Evolutionary conservation across 1,284 basidiomycete genomes (phyloP).

Genomic region (Ganoderma sinense): DNA sequence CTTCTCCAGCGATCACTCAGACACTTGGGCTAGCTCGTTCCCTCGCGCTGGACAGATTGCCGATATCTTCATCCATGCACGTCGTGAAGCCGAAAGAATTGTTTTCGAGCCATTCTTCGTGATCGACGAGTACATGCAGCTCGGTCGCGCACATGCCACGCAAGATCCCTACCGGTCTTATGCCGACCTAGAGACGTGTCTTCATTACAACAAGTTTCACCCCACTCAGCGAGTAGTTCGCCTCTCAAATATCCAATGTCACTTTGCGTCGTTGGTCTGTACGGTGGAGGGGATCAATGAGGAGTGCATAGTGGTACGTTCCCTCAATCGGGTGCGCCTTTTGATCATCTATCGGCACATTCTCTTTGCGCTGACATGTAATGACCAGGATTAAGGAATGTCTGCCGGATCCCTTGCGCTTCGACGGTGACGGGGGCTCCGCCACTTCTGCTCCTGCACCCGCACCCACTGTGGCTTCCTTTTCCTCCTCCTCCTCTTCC

Average conservation of each 20-base stretch:
- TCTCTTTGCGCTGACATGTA: background rate
- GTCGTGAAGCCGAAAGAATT: background rate
- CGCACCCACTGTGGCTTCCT: slow-evolving; percentile 14
- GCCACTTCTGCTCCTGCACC: background rate
- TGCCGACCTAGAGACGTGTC: background rate
- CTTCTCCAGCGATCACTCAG: background rate
- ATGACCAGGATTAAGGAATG: background rate
- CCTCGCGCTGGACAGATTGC: slow-evolving; percentile 11
- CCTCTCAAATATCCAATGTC: background rate
- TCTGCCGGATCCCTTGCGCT: slow-evolving; percentile 24
- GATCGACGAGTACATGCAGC: slow-evolving; percentile 1
- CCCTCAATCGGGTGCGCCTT: background rate
- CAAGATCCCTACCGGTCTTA: slow-evolving; percentile 10
- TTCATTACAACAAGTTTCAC: background rate
- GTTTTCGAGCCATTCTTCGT: slow-evolving; percentile 14
- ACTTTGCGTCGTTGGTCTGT: background rate
- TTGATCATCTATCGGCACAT: background rate
- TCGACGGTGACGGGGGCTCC: slow-evolving; percentile 20
- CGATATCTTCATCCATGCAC: slow-evolving; percentile 10
- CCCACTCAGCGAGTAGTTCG: background rate
- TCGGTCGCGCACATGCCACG: background rate
- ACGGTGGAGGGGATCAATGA: background rate
- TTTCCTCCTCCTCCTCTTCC: slow-evolving; percentile 34
- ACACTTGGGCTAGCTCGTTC: background rate
- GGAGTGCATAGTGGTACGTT: background rate